Conservation (phyloP, 2,329 filamentous ascomycete species). For the Aspergillus pseudoterreus region DNA sequence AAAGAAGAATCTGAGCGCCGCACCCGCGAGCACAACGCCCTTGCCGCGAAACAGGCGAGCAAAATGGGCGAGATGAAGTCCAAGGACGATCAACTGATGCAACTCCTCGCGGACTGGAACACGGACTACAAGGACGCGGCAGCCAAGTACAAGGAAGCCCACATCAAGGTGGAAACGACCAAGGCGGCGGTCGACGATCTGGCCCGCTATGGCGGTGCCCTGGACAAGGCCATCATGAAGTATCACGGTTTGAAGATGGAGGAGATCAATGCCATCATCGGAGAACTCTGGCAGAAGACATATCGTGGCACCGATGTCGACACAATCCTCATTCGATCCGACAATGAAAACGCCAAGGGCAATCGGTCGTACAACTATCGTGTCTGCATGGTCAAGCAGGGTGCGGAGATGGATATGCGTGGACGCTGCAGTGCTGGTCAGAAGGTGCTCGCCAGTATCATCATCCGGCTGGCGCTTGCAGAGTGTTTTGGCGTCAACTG, state of each 20-base stretch:
- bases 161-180: conserved; percentile 86
- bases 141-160: conserved; percentile 75
- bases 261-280: conserved; percentile 91
- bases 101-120: conserved; percentile 75
- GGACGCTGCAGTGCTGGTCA: conserved; percentile 95
- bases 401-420: conserved; percentile 98
- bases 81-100: conserved; percentile 74
- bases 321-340: conserved; percentile 90
- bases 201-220: conserved; percentile 72
- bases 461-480: conserved; percentile 91
- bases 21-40: conserved; percentile 64
- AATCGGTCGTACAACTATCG: conserved; percentile 95
- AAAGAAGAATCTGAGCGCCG: conserved; percentile 64
- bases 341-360: conserved; percentile 70
- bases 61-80: conserved; percentile 76
- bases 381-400: conserved; percentile 95
- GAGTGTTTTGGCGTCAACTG: conserved; percentile 97
- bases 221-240: conserved; percentile 96
- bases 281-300: conserved; percentile 94
- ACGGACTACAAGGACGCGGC: conserved; percentile 82
- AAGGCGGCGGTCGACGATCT: conserved; percentile 91
- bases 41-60: conserved; percentile 68
- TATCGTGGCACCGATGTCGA: conserved; percentile 98
- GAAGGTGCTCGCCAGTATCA: conserved; percentile 93
- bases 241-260: conserved; percentile 97